These are phyloP conservation scores for Aaosphaeria arxii DNA, from an alignment of 2,329 filamentous ascomycete species.

Conservation along the genomic window DNA sequence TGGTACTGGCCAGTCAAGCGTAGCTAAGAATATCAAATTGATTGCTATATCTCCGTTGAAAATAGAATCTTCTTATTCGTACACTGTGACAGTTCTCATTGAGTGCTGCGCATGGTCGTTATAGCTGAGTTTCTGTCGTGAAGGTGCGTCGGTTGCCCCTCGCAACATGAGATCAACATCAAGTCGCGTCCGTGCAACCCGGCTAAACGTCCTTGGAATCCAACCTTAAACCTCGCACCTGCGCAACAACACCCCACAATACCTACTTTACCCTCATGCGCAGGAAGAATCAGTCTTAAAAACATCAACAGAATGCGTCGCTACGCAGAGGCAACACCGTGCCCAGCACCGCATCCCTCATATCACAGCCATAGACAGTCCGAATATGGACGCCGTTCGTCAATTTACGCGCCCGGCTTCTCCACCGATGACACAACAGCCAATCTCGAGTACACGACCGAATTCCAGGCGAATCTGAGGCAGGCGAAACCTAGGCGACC, in stretches of 20 bases:
- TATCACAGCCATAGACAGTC: constrained; percentile 19
- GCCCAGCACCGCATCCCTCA: constrained; percentile 29
- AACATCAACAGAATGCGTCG: constrained; percentile 25
- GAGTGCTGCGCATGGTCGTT: too few relatives aligned
- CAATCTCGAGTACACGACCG: constrained; percentile 39
- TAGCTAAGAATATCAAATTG: too few relatives aligned
- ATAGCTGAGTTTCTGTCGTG: too few relatives aligned
- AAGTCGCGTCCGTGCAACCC: constrained; percentile 8
- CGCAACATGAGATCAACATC: constrained; percentile 7
- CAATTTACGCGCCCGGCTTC: constrained; percentile 31
- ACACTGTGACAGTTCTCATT: too few relatives aligned
- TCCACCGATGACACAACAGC: constrained; percentile 28
- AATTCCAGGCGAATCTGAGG: constrained; percentile 24
- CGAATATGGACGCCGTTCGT: constrained; percentile 21
- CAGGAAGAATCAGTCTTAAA: neutral
- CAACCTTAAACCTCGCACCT: neutral
- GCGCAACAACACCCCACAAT: constrained; percentile 1
- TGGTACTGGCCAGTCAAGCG: too few relatives aligned
- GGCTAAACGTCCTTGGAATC: constrained; percentile 7
- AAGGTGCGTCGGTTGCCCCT: constrained; percentile 7
- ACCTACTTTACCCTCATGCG: neutral
- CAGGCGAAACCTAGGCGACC: constrained; percentile 34
- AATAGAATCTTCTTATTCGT: too few relatives aligned
- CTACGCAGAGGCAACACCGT: constrained; percentile 34
- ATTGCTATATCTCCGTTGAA: too few relatives aligned